Base-by-base conservation (phyloP, 2,329 filamentous ascomycete genomes). In the Bipolaris zeicola region DNA sequence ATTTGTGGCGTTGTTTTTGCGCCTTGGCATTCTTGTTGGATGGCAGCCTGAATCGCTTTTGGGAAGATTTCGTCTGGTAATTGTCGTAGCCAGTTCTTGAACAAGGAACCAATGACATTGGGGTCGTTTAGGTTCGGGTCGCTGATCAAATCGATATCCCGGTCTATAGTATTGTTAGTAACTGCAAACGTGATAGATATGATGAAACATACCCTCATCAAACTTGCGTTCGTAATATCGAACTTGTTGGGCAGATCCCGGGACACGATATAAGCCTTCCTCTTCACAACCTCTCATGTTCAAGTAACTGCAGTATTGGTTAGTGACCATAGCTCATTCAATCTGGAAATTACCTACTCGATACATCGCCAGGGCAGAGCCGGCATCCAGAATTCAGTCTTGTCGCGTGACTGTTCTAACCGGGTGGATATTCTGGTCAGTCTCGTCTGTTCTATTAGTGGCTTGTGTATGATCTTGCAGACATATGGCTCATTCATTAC, bases 321-420 rank as follows among this genome's bases (percentile, higher is more conserved):
- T 54, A 65, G 61, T 16, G 34, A 26, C n/a, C 26, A 33, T 20
- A 10, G 24, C 3, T 14, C 7, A 31, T 6, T 8, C 4, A 1
- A 16, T 10, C 6, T 18, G 5, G 20, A 47, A 31, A n/a, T n/a
- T 28, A 79, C 83, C 71, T 78, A 87, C 82, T 98, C 94, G 63
- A 98, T 97, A 56, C 92, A 96, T 61, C 94, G 85, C 90, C 94
- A 97, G 0, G 94, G 93, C 56, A 98, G 88, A 6, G 92, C 91
- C 11, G 94, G 94, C 93, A 98, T 96, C 94, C 94, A 98, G 72
- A 96, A 98, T 71, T 97, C 94, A 0, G 94, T 98, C 81, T 97
- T 97, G 72, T 98, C 94, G 60, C 89, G 86, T 8, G 93, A 96
- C 58, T 90, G 87, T 70, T 96, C 91, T 41, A 98, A 80, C 28